Base-by-base conservation (phyloP, 1,139 yeast genomes). In the Saccharomyces hybrid region DNA sequence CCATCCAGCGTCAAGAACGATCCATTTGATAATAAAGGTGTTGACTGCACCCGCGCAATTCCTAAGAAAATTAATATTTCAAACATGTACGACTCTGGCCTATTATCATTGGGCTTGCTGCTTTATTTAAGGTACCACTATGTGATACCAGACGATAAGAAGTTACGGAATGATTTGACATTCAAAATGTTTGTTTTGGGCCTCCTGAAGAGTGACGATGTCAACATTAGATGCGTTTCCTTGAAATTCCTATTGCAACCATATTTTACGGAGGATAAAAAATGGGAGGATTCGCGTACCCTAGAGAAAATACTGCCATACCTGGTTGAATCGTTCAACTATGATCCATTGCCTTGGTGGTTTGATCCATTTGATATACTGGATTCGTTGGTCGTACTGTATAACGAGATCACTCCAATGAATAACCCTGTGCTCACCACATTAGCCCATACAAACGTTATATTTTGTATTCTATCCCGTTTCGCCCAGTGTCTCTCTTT, bases 301-400 rank as follows among this genome's bases (percentile, higher is more conserved):
- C 42, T 64, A 14, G 53, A 53, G 3, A 61, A 60, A 50, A 50
- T 61, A 47, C 53, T 67, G 42, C 70, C 71, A 4, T 62, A 61
- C 50, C 55, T 67, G 49, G 54, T 66, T 23, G 63, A 63, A 9
- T 56, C 61, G n/a, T 59, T 67, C 49, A 63, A 67, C 48, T 59
- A 53, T 28, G 56, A 57, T n/a, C 52, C 56, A 14, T 31, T 67
- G 4, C 71, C 71, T 4, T 60, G 63, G 63, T 66, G 70, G 70
- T 65, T 63, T 55, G 67, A 65, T 54, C 69, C 69, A 4, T 60
- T 67, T 30, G 66, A 65, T 16, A 56, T 52, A 16, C 47, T 67
- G 27, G 61, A 57, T 5, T 38, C 49, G 1, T 51, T 67, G 30
- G 50, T 65, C n/a, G 62, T 61, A 5, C 48, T 58, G 14, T 66